Evolutionary conservation across 805 yeast species (phyloP).

Genomic region (Ogataea ganodermae): DNA sequence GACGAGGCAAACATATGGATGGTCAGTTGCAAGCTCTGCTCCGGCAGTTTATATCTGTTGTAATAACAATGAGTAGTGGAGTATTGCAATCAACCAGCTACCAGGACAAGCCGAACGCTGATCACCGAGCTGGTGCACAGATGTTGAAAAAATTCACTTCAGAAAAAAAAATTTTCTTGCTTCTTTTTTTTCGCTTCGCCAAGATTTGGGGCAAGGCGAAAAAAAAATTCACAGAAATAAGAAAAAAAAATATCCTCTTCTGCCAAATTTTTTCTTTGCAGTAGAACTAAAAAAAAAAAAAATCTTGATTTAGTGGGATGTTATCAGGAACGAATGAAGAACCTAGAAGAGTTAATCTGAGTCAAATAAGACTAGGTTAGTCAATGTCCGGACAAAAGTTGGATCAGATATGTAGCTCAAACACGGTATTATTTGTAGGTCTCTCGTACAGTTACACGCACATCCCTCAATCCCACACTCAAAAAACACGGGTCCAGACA

Average conservation of each 20-base stretch:
- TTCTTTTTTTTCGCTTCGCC: constrained; percentile 1
- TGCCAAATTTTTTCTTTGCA: background rate
- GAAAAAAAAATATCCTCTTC: constrained; percentile 1
- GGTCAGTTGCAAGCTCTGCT: background rate
- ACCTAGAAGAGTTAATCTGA: background rate
- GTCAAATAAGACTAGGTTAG: background rate
- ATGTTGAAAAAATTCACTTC: constrained; percentile 4
- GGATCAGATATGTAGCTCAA: no score
- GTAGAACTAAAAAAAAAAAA: background rate
- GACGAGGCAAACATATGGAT: constrained; percentile 7
- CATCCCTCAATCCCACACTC: background rate
- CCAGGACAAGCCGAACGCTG: background rate
- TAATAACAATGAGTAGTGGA: background rate
- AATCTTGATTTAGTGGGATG: no score
- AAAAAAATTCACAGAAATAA: background rate
- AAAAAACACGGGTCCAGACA: background rate
- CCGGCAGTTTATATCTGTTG: background rate
- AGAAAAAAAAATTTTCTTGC: background rate
- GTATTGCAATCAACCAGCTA: background rate
- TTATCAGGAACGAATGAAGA: background rate
- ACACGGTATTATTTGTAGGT: no score
- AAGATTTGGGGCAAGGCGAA: constrained; percentile 7
- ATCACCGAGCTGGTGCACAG: constrained; percentile 8
- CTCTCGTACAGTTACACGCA: background rate
- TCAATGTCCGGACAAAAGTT: background rate